These are phyloP conservation scores for Blastocystis sp. DNA, from an alignment of 352 stramenopile species.

Conservation along the genomic window DNA sequence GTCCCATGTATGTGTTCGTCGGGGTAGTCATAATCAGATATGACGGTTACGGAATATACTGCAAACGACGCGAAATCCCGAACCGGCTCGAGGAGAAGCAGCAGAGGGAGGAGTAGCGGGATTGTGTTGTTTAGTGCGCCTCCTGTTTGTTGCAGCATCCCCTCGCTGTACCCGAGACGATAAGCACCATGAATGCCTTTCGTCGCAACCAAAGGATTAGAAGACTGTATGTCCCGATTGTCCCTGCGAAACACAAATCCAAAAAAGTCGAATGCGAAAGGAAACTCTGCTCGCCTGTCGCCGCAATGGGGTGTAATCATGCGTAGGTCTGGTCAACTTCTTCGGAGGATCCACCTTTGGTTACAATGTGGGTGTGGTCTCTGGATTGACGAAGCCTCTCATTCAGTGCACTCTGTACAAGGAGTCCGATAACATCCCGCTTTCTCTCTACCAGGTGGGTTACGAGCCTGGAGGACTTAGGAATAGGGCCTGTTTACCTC, in stretches of 20 bases:
- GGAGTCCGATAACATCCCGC: background rate
- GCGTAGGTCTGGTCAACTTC: constrained; percentile 54
- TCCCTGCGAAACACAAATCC: constrained; percentile 2
- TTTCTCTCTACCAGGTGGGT: constrained; percentile 60
- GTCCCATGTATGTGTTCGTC: background rate
- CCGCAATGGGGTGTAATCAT: background rate
- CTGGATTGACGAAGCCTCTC: constrained; percentile 58
- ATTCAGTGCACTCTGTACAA: constrained; percentile 63
- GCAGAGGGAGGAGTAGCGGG: background rate
- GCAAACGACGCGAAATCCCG: background rate
- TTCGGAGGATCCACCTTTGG: constrained; percentile 64
- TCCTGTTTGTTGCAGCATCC: background rate
- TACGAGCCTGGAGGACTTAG: background rate
- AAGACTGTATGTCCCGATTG: background rate
- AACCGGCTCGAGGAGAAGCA: background rate
- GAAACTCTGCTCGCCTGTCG: constrained; percentile 61
- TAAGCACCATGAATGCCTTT: background rate
- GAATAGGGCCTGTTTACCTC: constrained; percentile 64
- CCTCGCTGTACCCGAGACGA: background rate
- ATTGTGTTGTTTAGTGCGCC: constrained; percentile 6
- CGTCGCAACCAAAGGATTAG: background rate
- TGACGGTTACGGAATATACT: constrained; percentile 35
- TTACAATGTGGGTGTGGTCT: constrained; percentile 64
- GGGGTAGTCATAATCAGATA: background rate
- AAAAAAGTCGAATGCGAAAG: constrained; percentile 35